These are phyloP conservation scores for Casuarina glauca DNA, from an alignment of 306 rosid genomes.

Conservation along the genomic window DNA sequence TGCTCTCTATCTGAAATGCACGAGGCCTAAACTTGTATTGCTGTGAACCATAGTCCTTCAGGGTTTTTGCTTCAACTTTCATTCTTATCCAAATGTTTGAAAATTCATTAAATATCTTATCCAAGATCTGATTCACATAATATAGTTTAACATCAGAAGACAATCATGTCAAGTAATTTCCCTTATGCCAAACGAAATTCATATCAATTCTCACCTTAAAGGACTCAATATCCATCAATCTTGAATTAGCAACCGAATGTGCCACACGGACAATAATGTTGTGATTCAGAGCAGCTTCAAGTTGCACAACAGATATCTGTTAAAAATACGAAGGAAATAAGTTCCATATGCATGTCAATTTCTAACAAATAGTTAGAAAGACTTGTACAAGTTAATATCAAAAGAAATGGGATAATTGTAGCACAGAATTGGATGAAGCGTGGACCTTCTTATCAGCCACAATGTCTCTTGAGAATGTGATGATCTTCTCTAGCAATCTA, in stretches of 20 bases:
- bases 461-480: constrained; percentile 45
- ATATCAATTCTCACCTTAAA: constrained; percentile 51
- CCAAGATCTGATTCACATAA: constrained; percentile 60
- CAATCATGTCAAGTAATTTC: constrained; percentile 3
- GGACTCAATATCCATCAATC: constrained; percentile 60
- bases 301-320: constrained; percentile 57
- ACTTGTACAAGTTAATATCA: background rate
- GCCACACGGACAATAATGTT: constrained; percentile 69
- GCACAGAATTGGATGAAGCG: constrained; percentile 1
- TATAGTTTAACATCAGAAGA: constrained; percentile 23
- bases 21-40: constrained; percentile 77
- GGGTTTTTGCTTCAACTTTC: constrained; percentile 54
- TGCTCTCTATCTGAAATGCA: constrained; percentile 59
- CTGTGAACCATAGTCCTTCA: constrained; percentile 57
- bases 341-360: background rate
- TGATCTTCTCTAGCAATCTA: constrained; percentile 49
- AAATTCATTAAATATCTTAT: constrained; percentile 58
- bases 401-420: constrained; percentile 6
- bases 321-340: constrained; percentile 17
- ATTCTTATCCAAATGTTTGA: constrained; percentile 63
- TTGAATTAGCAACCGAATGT: constrained; percentile 50
- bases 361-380: background rate
- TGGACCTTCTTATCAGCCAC: constrained; percentile 38
- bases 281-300: constrained; percentile 47
- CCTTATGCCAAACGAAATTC: constrained; percentile 15